These are phyloP conservation scores for Daedaleopsis nitida DNA, from an alignment of 768 basidiomycete genomes.

Conservation along the genomic window DNA sequence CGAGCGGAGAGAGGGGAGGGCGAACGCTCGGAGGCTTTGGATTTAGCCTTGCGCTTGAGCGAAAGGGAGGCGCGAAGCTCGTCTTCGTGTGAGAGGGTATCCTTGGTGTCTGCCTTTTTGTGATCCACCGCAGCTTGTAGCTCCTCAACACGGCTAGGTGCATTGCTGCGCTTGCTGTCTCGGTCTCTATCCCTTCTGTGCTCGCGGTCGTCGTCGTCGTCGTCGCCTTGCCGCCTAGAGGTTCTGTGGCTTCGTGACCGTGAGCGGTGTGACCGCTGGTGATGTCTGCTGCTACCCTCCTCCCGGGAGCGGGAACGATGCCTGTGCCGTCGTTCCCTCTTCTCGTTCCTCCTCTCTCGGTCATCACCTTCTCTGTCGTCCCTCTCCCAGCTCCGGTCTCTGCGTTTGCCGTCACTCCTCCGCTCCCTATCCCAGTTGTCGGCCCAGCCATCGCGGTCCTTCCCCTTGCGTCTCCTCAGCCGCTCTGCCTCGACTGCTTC, in stretches of 20 bases:
- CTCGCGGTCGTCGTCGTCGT: slow-evolving; percentile 7
- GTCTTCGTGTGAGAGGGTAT: slow-evolving; percentile 31
- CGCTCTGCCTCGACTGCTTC: slow-evolving; percentile 76
- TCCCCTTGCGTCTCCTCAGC: slow-evolving; percentile 41
- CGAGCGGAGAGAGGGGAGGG: slow-evolving; percentile 3
- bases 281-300: slow-evolving; percentile 14
- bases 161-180: slow-evolving; percentile 13
- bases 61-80: slow-evolving; percentile 32
- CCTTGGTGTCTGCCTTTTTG: neutral
- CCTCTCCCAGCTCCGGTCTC: slow-evolving; percentile 53
- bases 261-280: slow-evolving; percentile 3
- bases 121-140: neutral
- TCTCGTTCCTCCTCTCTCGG: slow-evolving; percentile 37
- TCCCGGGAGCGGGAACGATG: slow-evolving; percentile 32
- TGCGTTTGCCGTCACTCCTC: slow-evolving; percentile 44
- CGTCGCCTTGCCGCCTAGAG: slow-evolving; percentile 8
- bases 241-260: slow-evolving; percentile 6
- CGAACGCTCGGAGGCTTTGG: slow-evolving; percentile 12
- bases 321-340: slow-evolving; percentile 20
- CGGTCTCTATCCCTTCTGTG: slow-evolving; percentile 6
- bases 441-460: slow-evolving; percentile 36
- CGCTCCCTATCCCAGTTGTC: slow-evolving; percentile 50
- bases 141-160: slow-evolving; percentile 10
- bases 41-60: slow-evolving; percentile 32
- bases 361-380: slow-evolving; percentile 30